These are phyloP conservation scores for Fusarium xylarioides DNA, from an alignment of 2,329 filamentous ascomycete species.

Conservation along the genomic window DNA sequence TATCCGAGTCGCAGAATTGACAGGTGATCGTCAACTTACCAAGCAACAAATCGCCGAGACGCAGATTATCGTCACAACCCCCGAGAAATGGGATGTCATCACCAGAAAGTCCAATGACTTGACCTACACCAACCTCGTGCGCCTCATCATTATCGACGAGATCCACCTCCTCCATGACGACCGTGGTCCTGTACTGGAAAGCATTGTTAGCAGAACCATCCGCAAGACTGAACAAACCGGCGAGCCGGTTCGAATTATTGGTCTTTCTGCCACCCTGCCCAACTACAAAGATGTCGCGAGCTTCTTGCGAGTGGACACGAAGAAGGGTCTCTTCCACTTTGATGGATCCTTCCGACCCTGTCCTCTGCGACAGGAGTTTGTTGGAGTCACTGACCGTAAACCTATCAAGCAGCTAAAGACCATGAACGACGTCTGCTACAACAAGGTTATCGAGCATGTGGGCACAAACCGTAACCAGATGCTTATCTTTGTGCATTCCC, in stretches of 20 bases:
- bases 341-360: constrained; percentile 94
- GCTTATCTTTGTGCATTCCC: constrained; percentile 98
- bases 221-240: constrained; percentile 93
- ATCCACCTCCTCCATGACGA: constrained; percentile 98
- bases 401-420: constrained; percentile 98
- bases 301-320: constrained; percentile 88
- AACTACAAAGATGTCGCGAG: constrained; percentile 97
- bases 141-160: constrained; percentile 95
- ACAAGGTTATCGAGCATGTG: constrained; percentile 95
- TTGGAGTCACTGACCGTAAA: constrained; percentile 97
- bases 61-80: constrained; percentile 97
- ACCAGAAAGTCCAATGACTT: constrained; percentile 97
- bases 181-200: constrained; percentile 94
- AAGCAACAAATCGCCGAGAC: constrained; percentile 99
- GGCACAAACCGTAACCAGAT: constrained; percentile 94
- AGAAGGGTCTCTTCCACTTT: constrained; percentile 93
- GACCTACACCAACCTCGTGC: constrained; percentile 96
- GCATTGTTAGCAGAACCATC: constrained; percentile 94
- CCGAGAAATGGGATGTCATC: constrained; percentile 99
- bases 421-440: constrained; percentile 99
- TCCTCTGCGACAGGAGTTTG: constrained; percentile 94
- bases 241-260: constrained; percentile 89
- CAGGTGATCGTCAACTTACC: constrained; percentile 95
- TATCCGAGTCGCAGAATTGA: constrained; percentile 93
- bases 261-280: constrained; percentile 92